These are phyloP conservation scores for Hyphopichia khmerensis DNA, from an alignment of 1,139 yeast genomes.

Conservation along the genomic window DNA sequence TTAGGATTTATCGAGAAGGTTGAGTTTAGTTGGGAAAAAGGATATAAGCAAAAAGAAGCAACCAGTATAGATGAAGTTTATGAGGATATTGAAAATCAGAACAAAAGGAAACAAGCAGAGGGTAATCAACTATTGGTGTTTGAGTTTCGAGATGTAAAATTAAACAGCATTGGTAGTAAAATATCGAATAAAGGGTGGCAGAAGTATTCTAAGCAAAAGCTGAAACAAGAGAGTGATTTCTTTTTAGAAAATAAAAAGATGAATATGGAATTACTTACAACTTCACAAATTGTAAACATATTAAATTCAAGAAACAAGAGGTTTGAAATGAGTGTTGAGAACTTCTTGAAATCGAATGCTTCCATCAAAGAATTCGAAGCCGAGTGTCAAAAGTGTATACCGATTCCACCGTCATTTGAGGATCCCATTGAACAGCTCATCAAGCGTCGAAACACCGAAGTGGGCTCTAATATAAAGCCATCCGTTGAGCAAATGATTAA, in stretches of 20 bases:
- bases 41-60: conserved; percentile 39
- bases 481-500: conserved; percentile 40
- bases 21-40: conserved; percentile 41
- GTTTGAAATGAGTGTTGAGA: conserved; percentile 45
- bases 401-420: conserved; percentile 34
- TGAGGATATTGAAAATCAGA: conserved; percentile 7
- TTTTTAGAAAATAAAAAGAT: conserved; percentile 26
- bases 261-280: conserved; percentile 23
- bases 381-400: conserved; percentile 40
- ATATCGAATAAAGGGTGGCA: conserved; percentile 10
- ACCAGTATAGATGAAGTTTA: conserved; percentile 32
- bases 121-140: conserved; percentile 61
- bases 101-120: neutral
- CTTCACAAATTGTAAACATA: conserved; percentile 50
- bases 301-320: conserved; percentile 58
- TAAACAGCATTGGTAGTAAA: conserved; percentile 38
- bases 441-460: conserved; percentile 8
- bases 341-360: conserved; percentile 34
- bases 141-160: conserved; percentile 72
- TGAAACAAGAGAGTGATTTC: conserved; percentile 11
- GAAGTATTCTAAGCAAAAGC: neutral
- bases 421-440: conserved; percentile 25
- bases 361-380: conserved; percentile 7
- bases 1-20: conserved; percentile 32
- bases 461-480: conserved; percentile 12